These are phyloP conservation scores for Macaranga tanarius DNA, from an alignment of 441 rosid species.

Conservation along the genomic window DNA sequence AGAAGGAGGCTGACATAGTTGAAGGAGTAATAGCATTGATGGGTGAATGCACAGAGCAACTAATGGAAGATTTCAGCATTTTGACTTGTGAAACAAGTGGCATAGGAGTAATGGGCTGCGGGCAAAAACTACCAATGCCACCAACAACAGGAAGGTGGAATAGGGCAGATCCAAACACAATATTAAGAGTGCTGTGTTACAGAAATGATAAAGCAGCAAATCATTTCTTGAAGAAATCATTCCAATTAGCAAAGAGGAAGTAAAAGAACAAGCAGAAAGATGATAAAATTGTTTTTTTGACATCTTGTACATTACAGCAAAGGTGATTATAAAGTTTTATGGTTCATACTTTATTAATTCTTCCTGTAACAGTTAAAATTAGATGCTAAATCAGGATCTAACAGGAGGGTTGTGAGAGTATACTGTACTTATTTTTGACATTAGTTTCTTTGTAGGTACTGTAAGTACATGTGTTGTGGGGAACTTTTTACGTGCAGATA, in stretches of 20 bases:
- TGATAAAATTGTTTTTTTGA: background rate
- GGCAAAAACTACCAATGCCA: constrained; percentile 81
- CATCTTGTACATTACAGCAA: constrained; percentile 9
- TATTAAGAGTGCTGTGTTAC: constrained; percentile 71
- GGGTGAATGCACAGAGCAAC: constrained; percentile 74
- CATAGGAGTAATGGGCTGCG: constrained; percentile 41
- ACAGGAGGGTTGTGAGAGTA: constrained; percentile 24
- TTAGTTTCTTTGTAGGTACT: constrained; percentile 18
- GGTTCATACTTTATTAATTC: constrained; percentile 3
- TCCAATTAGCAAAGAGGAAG: constrained; percentile 57
- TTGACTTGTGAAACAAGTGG: constrained; percentile 68
- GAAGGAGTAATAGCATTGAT: constrained; percentile 73
- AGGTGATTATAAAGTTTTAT: background rate
- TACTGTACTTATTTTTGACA: constrained; percentile 11
- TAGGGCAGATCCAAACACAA: constrained; percentile 75
- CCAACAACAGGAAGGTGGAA: constrained; percentile 84
- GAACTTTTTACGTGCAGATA: background rate
- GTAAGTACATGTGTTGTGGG: constrained; percentile 2
- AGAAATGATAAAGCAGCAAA: constrained; percentile 72
- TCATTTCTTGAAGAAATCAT: constrained; percentile 62
- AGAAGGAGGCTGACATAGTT: constrained; percentile 67
- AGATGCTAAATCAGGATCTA: constrained; percentile 23
- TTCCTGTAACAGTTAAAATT: constrained; percentile 1
- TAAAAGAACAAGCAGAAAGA: background rate
- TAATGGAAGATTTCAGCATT: constrained; percentile 78